Evolutionary conservation across 192 early-diverging fungal species (phyloP), one percentile per base, ranked within the genome.

Genomic region (Backusella tarrabulga): DNA sequence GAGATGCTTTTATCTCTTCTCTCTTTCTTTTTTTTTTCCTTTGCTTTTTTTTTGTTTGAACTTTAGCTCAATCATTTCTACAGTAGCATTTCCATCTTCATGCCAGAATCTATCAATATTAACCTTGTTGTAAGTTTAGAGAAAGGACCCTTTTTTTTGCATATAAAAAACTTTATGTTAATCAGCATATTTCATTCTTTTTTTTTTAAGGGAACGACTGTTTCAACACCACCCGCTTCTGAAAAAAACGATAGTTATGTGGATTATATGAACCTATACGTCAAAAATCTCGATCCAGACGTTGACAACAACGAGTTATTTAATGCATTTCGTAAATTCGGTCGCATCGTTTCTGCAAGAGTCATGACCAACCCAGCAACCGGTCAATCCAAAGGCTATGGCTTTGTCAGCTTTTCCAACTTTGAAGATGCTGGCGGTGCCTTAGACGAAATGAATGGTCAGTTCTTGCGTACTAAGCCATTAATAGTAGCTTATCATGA

Each of bases 221-320:
- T 50, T 46, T 50, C 71, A 46, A 46, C 71, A 83, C 44, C 44
- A 44, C 23, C 40, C 19, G 14, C 21, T 32, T 41, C 23, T 50
- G 76, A 79, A 73, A 17, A 60, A 63, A 23, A 36, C 80, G 73
- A 67, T 34, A 85, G 79, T 26, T 41, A 74, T 32, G 79, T 85
- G 4, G 84, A 85, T 63, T 78, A 78, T 34, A 78, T 93, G 77
- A 98, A 98, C 84, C 91, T 98, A 76, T 98, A 96, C 84, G 96
- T 98, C 88, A 98, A 98, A 87, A 98, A 98, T 89, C 85, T 98
- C 50, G 95, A 97, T 86, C 85, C 92, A 35, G 86, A 91, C 63
- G 96, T 98, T 76, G 94, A 96, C 86, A 95, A 94, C 86, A 93
- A 94, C 83, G 95, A 96, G 41, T 88, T 98, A 56, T 94, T 95